Evolutionary conservation across 2,329 filamentous ascomycete genomes (phyloP), one percentile per base, ranked within the genome.

Genomic region (Parastagonospora avenae): DNA sequence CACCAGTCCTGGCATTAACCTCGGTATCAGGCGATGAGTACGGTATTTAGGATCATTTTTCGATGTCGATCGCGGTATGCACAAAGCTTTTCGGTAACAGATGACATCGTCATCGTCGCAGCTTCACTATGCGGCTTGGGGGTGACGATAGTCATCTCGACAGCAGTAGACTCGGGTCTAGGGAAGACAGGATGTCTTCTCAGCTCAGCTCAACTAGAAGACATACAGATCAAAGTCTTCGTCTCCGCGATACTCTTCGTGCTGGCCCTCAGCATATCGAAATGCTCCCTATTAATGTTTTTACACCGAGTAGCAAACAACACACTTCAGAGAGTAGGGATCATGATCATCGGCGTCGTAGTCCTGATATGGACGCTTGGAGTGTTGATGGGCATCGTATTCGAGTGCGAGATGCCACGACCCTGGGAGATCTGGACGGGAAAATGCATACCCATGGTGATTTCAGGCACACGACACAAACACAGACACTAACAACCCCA

Each of bases 361-460:
- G 45, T 61, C 8, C 8, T 64, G 28, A 42, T 54, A 16, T 67
- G 61, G 59, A 67, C 59, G 11, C 51, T 61, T 8, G 55, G 56
- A 38, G 49, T 62, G 5, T 48, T 63, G 12, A 39, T 52, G 11
- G 57, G 49, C 8, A 58, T 64, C 15, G 38, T 59, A 0, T 68
- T 70, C 7, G 54, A 65, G 38, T 70, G 67, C 39, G 54, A 52
- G 5, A 44, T 68, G 39, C 65, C 66, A 2, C 54, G 36, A 12
- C 65, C 66, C 8, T 68, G 66, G 66, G 50, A 57, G 19, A 52
- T 61, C 15, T 60, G 55, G 52, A 57, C 46, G 1, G 57, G 59
- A 4, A 59, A 59, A 44, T 70, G 66, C 36, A 62, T 66, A 15
- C 48, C 61, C 8, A 27, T 62, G 45, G 67, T 67, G 49, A 45